phyloP scores from a whole-genome alignment of 1,284 basidiomycete species.

The Rhizopogon hawkerae region DNA sequence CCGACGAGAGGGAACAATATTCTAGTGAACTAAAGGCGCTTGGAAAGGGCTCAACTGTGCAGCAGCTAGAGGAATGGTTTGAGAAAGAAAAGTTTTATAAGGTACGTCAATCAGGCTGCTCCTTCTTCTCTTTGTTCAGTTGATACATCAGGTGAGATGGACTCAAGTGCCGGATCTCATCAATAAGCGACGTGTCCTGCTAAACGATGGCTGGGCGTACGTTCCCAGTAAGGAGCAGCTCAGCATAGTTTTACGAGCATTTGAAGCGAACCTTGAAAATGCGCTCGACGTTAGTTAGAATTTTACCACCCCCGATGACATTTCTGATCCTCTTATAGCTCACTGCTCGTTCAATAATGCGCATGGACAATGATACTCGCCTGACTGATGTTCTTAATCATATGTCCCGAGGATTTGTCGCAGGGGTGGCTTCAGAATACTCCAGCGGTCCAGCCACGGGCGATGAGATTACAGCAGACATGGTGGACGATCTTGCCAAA shows the following conservation, averaged over 20 bases:
- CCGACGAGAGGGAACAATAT: slow-evolving; percentile 50
- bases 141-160: slow-evolving; percentile 56
- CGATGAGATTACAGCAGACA: slow-evolving; percentile 79
- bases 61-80: slow-evolving; percentile 21
- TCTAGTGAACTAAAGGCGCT: slow-evolving; percentile 42
- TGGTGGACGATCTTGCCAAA: slow-evolving; percentile 83
- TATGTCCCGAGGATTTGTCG: slow-evolving; percentile 89
- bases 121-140: neutral
- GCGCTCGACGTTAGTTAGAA: slow-evolving; percentile 64
- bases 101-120: slow-evolving; percentile 29
- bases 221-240: slow-evolving; percentile 79
- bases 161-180: slow-evolving; percentile 91
- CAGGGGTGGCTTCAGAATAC: slow-evolving; percentile 85
- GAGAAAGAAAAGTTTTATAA: slow-evolving; percentile 61
- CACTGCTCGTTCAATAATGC: slow-evolving; percentile 83
- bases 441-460: slow-evolving; percentile 44
- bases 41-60: slow-evolving; percentile 9
- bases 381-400: slow-evolving; percentile 88
- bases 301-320: neutral
- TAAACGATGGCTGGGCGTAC: slow-evolving; percentile 83
- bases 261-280: slow-evolving; percentile 66
- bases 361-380: slow-evolving; percentile 94
- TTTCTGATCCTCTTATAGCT: slow-evolving; percentile 35
- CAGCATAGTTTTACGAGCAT: slow-evolving; percentile 86
- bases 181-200: slow-evolving; percentile 73